Evolutionary conservation across 441 rosid genomes (phyloP), one percentile per base, ranked within the genome.

Genomic region (Erodium trifolium): DNA sequence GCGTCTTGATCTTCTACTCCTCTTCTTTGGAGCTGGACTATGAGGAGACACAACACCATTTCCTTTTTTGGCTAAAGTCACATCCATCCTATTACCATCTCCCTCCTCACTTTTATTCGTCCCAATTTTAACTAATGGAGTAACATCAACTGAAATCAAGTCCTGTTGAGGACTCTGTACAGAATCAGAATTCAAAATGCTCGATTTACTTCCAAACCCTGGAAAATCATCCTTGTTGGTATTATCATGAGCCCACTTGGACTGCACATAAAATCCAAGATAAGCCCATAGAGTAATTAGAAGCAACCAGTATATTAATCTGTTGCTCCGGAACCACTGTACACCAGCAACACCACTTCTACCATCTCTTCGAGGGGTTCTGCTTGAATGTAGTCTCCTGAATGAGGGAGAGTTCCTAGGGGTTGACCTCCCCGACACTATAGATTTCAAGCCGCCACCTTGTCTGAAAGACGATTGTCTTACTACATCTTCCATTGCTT

Each of bases 171-270:
- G 73, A 68, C 17, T 78, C 76, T 71, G 75, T 64, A 77, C 82
- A 70, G 79, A 73, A 41, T 71, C 80, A 66, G 79, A 69, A 68
- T 45, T 67, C 39, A 31, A 77, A 75, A 71, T 82, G 27, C 79
- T 72, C 47, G 74, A 75, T 78, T 74, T 82, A 63, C 83, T 87
- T 59, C 87, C 84, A 76, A 93, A 91, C 34, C 85, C 92, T 13
- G 86, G 80, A 77, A 87, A 86, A 29, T 87, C 79, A 43, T 91
- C 89, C 68, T 80, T 79, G 72, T 91, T 85, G 53, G 3, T 47
- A 83, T 87, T 81, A 68, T 86, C 94, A 77, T 93, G 97, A 67
- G 99, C 97, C 99, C 99, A 93, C 75, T 86, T 81, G 51, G 99
- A 93, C 84, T 93, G 99, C 16, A 91, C 89, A 71, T 87, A 91